These are phyloP conservation scores for Epichloe gansuensis DNA, from an alignment of 2,329 filamentous ascomycete genomes.

Conservation along the genomic window DNA sequence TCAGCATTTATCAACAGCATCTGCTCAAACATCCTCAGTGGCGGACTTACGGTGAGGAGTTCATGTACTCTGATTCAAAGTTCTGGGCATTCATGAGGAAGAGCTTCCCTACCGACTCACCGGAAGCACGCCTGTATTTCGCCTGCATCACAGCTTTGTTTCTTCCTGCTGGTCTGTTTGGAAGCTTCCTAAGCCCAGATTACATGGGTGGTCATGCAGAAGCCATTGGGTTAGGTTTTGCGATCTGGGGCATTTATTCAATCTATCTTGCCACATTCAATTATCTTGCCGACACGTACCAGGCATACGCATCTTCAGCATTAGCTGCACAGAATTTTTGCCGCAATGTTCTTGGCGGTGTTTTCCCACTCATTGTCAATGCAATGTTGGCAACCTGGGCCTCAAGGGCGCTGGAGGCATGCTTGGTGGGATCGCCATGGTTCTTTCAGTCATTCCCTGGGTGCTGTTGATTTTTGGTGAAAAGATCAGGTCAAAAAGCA, in stretches of 20 bases:
- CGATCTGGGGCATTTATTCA: conserved; percentile 75
- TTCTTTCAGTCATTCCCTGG: conserved; percentile 32
- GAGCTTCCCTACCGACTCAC: conserved; percentile 38
- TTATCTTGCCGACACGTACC: conserved; percentile 81
- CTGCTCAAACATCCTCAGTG: conserved; percentile 36
- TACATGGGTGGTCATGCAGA: conserved; percentile 15
- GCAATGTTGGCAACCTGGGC: conserved; percentile 58
- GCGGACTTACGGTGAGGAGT: conserved; percentile 11
- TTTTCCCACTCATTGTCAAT: conserved; percentile 65
- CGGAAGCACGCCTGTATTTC: conserved; percentile 74
- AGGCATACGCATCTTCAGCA: conserved; percentile 71
- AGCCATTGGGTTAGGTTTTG: conserved; percentile 52
- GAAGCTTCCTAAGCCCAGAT: conserved; percentile 18
- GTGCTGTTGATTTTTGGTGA: conserved; percentile 68
- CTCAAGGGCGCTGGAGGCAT: conserved; percentile 59
- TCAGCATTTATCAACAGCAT: conserved; percentile 63
- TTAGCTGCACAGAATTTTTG: conserved; percentile 79
- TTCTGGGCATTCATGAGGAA: conserved; percentile 35
- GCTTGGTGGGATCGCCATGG: conserved; percentile 56
- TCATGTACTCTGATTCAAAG: conserved; percentile 14
- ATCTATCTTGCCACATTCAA: conserved; percentile 87
- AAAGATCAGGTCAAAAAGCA: conserved; percentile 60
- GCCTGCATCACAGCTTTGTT: conserved; percentile 63
- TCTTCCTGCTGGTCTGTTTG: conserved; percentile 66
- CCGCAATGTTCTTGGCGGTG: conserved; percentile 68